phyloP scores from a whole-genome alignment of 768 basidiomycete species.

The Xerocomellus amylosporus region DNA sequence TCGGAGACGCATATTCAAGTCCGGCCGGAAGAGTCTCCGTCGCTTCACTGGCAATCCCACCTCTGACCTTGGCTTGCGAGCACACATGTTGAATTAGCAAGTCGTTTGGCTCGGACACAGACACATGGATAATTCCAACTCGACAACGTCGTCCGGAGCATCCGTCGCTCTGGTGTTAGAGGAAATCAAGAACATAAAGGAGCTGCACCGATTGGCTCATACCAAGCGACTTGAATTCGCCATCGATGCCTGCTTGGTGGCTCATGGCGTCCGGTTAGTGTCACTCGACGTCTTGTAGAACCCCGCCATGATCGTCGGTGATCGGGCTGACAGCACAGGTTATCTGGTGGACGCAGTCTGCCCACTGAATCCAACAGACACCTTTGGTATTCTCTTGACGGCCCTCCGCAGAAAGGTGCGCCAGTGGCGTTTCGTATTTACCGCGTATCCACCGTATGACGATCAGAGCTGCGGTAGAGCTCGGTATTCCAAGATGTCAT shows the following conservation, averaged over 20 bases:
- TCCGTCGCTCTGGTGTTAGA: constrained; percentile 22
- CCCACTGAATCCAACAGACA: constrained; percentile 30
- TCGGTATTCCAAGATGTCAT: constrained; percentile 40
- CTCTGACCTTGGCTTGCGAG: no score
- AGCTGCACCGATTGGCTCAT: constrained; percentile 6
- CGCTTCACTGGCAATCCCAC: no score
- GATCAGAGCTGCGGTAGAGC: constrained; percentile 1
- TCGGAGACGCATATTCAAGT: no score
- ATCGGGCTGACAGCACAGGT: constrained; percentile 28
- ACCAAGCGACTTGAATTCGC: constrained; percentile 32
- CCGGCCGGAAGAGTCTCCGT: no score
- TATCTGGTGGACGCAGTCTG: constrained; percentile 51
- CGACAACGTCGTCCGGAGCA: constrained; percentile 3
- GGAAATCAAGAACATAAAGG: constrained; percentile 5
- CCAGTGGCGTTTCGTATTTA: constrained; percentile 16
- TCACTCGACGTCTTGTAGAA: neutral
- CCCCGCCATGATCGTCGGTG: neutral
- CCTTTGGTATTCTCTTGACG: constrained; percentile 37
- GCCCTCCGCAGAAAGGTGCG: constrained; percentile 39
- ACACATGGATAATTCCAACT: constrained; percentile 5
- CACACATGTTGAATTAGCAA: neutral
- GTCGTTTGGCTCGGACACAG: no score
- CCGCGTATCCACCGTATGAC: neutral
- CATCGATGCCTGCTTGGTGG: constrained; percentile 42
- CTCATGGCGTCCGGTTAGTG: constrained; percentile 41